phyloP scores from a whole-genome alignment of 345 rosid species.

The Murraya paniculata region DNA sequence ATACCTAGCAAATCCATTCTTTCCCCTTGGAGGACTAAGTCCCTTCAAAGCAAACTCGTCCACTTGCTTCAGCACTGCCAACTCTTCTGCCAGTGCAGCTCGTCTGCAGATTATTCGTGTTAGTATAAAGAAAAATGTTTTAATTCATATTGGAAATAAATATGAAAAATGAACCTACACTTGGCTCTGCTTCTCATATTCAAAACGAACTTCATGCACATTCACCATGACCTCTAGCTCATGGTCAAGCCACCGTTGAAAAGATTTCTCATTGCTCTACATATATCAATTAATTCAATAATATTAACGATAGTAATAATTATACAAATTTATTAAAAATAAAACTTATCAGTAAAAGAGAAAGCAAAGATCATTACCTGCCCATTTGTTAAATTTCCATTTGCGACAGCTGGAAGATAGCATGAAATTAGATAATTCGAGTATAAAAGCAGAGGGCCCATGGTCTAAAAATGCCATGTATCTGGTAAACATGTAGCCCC shows the following conservation, averaged over 20 bases:
- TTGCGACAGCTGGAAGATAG: constrained; percentile 56
- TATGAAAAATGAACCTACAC: constrained; percentile 57
- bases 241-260: constrained; percentile 93
- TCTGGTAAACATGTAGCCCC: constrained; percentile 6
- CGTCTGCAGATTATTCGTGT: constrained; percentile 47
- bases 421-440: constrained; percentile 31
- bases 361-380: constrained; percentile 48
- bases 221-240: constrained; percentile 99
- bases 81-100: constrained; percentile 92
- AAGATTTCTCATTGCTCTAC: constrained; percentile 85
- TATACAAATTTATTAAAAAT: neutral
- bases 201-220: constrained; percentile 97
- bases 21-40: constrained; percentile 86
- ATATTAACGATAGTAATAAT: neutral
- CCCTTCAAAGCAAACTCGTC: constrained; percentile 91
- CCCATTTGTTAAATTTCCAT: constrained; percentile 76
- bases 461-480: neutral
- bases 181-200: constrained; percentile 96
- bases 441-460: neutral
- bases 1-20: constrained; percentile 93
- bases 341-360: neutral
- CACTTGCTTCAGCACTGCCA: constrained; percentile 83
- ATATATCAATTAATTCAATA: constrained; percentile 13
- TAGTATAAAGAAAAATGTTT: neutral
- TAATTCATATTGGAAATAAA: neutral